Conservation (phyloP, 2,329 filamentous ascomycete species). For the Xylaria sp. region DNA sequence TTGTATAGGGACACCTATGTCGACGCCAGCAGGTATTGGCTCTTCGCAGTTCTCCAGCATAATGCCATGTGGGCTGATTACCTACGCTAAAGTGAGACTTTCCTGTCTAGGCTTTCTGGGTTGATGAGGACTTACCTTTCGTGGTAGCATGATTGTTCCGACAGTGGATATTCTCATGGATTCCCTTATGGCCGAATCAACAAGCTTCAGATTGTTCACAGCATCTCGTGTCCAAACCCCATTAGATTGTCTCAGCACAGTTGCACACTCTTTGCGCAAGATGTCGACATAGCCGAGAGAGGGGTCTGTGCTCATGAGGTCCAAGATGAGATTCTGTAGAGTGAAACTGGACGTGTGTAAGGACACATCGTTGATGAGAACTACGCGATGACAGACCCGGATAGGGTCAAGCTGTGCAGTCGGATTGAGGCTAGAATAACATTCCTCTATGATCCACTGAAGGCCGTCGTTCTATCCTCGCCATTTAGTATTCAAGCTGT, state of each 20-base stretch:
- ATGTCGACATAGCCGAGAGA: neutral
- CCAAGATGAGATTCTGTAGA: constrained; percentile 21
- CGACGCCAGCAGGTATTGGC: neutral
- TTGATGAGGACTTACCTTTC: constrained; percentile 19
- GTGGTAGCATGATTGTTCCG: constrained; percentile 5
- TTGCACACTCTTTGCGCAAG: constrained; percentile 3
- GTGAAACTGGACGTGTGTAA: constrained; percentile 24
- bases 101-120: neutral
- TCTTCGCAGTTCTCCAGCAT: neutral
- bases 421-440: constrained; percentile 12
- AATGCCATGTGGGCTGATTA: neutral
- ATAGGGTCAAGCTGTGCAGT: constrained; percentile 20
- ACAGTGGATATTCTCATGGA: constrained; percentile 27
- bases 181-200: constrained; percentile 30
- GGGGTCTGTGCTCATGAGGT: constrained; percentile 12
- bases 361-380: constrained; percentile 31
- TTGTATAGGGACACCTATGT: neutral
- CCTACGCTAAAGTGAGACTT: neutral
- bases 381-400: constrained; percentile 14
- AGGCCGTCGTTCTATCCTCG: constrained; percentile 18
- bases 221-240: constrained; percentile 23
- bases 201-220: constrained; percentile 17
- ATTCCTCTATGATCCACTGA: constrained; percentile 35
- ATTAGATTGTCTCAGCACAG: neutral
- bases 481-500: neutral